A percentile compares a stretch with the other conserved stretches of the same genome.
phyloP scores from a whole-genome alignment of 176 grass and related monocot species.

The Thalia dealbata region DNA sequence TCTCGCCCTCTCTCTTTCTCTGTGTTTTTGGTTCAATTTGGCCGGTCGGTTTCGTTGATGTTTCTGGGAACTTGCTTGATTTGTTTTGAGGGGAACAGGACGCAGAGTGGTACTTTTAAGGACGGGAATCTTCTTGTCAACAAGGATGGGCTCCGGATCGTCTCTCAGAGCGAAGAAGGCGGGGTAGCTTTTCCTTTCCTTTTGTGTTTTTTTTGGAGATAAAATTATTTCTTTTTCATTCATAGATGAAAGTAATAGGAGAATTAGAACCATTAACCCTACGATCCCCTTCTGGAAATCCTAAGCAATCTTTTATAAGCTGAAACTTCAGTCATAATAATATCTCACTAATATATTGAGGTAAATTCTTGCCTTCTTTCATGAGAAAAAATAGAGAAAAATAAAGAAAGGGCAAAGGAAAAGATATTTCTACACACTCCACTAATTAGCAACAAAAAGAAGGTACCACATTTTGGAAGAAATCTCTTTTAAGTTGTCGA shows the following conservation, averaged over 20 bases:
- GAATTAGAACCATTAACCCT: not conserved
- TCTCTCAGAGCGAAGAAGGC: conserved; percentile 64
- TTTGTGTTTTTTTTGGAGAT: not conserved
- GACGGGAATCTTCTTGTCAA: conserved; percentile 93
- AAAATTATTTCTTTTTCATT: not conserved
- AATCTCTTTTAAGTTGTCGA: not conserved
- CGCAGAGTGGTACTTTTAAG: conserved; percentile 94
- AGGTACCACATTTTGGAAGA: not conserved
- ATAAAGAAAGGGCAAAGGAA: not conserved
- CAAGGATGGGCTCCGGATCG: conserved; percentile 92
- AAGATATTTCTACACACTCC: not conserved
- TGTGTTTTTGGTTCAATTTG: not conserved
- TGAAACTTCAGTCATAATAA: not conserved
- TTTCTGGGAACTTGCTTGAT: not conserved
- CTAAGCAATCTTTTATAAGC: not conserved
- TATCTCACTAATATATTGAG: not conserved
- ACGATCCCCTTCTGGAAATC: not conserved
- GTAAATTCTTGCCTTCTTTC: not conserved
- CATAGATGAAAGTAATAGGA: not conserved
- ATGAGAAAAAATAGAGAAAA: not conserved
- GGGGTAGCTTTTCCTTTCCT: conserved; percentile 38
- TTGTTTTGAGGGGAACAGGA: conserved; percentile 30
- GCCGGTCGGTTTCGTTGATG: conserved; percentile 9
- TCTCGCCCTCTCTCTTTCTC: not conserved
- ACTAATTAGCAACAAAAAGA: not conserved